phyloP scores from a whole-genome alignment of 768 basidiomycete genomes.

The Strobilomyces echinocephalus region DNA sequence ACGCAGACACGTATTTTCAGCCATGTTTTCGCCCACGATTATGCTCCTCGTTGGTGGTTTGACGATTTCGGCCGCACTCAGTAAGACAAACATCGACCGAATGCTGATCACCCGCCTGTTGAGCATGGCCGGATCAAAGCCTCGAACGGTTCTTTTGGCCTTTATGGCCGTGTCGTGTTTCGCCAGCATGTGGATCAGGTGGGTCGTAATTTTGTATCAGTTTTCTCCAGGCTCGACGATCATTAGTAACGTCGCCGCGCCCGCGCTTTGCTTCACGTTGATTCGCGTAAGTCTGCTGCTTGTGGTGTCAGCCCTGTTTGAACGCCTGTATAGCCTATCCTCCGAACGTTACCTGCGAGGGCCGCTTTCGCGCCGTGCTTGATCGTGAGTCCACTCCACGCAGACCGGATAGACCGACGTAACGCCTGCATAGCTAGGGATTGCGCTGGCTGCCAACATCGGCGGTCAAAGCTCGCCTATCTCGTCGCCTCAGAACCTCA shows the following conservation, averaged over 20 bases:
- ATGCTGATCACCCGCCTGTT: conserved; percentile 83
- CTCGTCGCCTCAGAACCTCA: conserved; percentile 96
- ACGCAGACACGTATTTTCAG: no score
- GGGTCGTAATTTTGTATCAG: conserved; percentile 19
- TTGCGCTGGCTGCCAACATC: conserved; percentile 97
- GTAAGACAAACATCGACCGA: conserved; percentile 92
- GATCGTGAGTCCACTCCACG: conserved; percentile 55
- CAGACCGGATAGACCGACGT: neutral
- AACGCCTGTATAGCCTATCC: conserved; percentile 65
- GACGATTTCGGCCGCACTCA: conserved; percentile 93
- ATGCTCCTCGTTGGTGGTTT: conserved; percentile 98
- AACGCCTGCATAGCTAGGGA: conserved; percentile 62
- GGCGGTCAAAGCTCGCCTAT: conserved; percentile 97
- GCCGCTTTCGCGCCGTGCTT: conserved; percentile 86
- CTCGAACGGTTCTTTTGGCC: no score
- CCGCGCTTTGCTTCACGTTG: conserved; percentile 92
- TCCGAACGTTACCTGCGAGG: conserved; percentile 83
- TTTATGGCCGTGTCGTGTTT: no score
- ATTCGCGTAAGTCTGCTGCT: conserved; percentile 63
- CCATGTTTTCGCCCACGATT: neutral
- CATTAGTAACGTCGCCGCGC: conserved; percentile 89
- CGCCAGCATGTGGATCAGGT: conserved; percentile 26
- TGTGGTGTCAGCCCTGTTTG: neutral
- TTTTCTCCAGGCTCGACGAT: conserved; percentile 4
- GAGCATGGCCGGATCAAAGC: no score